Base-by-base conservation (phyloP, 2,329 filamentous ascomycete species). In the Epichloe typhina region DNA sequence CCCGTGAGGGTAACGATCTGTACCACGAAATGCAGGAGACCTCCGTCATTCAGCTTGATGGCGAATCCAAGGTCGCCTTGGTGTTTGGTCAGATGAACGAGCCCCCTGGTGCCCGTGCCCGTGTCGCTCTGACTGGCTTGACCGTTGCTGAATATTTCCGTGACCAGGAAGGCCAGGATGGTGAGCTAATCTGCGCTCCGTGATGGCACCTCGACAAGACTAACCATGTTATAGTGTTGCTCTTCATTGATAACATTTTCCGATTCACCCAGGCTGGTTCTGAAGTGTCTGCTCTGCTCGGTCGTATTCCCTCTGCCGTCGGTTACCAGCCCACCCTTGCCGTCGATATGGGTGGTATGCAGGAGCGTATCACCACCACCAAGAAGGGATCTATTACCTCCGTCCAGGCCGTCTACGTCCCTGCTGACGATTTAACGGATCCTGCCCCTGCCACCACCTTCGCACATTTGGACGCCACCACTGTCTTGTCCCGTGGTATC, bases 21-120 rank as follows among this genome's bases (percentile, higher is more conserved):
- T 98, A 98, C 86, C 91, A 98, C 79, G 93, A 98, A 83, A 98
- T 98, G 93, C 93, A 97, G 81, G 91, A 98, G 79, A 98, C 93
- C 63, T 88, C 87, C 69, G 93, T 98, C 82, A 98, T 98, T 75
- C 84, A 98, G 75, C 88, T 98, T 61, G 93, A 98, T 60, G 93
- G 93, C 74, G 91, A 96, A 67, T 97, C 93, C 73, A 98, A 98
- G 86, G 93, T 97, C 79, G 88, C 93, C 59, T 79, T 98, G 63
- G 93, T 98, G 63, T 98, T 98, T 78, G 93, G 93, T 82, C 93
- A 98, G 82, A 98, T 98, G 93, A 98, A 98, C 83, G 93, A 98
- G 80, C 93, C 93, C 72, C 93, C 93, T 59, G 93, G 93, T 82
- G 93, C 93, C 69, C 93, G 93, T 89, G 93, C 93, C 70, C 91